Conservation (phyloP, 768 basidiomycete species). For the Austroboletus eburneus region DNA sequence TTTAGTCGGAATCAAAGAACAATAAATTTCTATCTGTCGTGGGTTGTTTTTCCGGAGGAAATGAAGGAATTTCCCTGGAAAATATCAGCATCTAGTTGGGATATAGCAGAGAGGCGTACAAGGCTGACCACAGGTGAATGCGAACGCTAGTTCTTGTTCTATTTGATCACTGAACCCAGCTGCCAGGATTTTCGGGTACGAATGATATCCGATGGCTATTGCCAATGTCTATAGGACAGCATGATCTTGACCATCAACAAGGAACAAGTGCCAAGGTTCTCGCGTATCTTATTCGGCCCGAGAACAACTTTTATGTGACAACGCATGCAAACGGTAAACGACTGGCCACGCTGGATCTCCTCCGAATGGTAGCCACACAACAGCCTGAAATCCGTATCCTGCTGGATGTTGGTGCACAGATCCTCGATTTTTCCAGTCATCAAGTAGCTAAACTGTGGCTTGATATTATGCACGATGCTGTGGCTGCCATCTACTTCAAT, state of each 20-base stretch:
- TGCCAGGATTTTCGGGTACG: slow-evolving; percentile 34
- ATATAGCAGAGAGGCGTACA: too few species aligned
- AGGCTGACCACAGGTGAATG: too few species aligned
- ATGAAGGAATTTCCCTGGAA: too few species aligned
- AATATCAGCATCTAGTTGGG: too few species aligned
- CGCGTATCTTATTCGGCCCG: too few species aligned
- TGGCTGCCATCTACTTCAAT: neutral
- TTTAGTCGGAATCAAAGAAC: too few species aligned
- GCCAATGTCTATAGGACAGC: too few species aligned
- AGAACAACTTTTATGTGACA: slow-evolving; percentile 18
- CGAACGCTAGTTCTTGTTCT: neutral
- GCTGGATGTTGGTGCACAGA: too few species aligned
- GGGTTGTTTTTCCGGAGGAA: too few species aligned
- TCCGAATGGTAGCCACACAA: slow-evolving; percentile 21
- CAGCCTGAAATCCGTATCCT: neutral
- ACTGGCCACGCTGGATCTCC: slow-evolving; percentile 18
- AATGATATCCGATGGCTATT: slow-evolving; percentile 32
- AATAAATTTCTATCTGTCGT: too few species aligned
- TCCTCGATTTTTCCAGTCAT: neutral
- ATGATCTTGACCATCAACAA: too few species aligned
- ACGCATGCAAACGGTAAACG: slow-evolving; percentile 20
- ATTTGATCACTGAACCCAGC: slow-evolving; percentile 1
- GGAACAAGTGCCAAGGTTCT: too few species aligned
- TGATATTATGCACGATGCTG: slow-evolving; percentile 9
- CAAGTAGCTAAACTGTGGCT: slow-evolving; percentile 24